Evolutionary conservation across 768 basidiomycete genomes (phyloP).

Genomic region (Phlebiopsis flavidoalba): DNA sequence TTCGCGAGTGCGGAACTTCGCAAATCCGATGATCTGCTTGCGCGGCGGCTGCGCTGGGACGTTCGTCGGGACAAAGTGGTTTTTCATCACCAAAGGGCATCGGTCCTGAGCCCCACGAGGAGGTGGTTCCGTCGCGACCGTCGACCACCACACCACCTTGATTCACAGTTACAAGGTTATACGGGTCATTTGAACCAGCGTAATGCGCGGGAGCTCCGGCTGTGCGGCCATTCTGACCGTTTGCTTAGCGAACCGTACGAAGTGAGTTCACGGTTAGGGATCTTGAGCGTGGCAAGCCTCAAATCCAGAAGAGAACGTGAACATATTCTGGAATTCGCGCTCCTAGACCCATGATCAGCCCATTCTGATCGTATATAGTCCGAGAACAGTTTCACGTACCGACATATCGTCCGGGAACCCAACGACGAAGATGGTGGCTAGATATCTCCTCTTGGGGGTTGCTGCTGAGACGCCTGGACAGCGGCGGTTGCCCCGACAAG

Average conservation of each 20-base stretch:
- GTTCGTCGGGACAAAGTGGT: constrained; percentile 26
- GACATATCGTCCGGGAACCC: constrained; percentile 99
- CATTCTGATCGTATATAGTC: neutral
- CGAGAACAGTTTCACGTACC: constrained; percentile 39
- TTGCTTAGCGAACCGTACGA: constrained; percentile 51
- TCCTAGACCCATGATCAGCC: constrained; percentile 48
- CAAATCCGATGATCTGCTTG: constrained; percentile 98
- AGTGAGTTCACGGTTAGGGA: constrained; percentile 88
- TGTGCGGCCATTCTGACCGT: constrained; percentile 15
- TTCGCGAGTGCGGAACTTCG: constrained; percentile 84
- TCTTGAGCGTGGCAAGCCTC: constrained; percentile 98
- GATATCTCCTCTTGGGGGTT: constrained; percentile 78
- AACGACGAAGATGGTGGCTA: constrained; percentile 96
- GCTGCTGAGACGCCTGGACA: constrained; percentile 21
- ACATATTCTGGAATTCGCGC: constrained; percentile 99
- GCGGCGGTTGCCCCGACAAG: constrained; percentile 5
- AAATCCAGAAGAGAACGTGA: constrained; percentile 92
- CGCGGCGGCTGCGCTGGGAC: constrained; percentile 36
- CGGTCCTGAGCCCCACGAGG: constrained; percentile 53
- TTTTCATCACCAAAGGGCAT: constrained; percentile 31
- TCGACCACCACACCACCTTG: constrained; percentile 84
- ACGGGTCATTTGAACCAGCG: constrained; percentile 68
- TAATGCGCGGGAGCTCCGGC: constrained; percentile 20
- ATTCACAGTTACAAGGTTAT: constrained; percentile 78
- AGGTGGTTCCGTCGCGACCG: constrained; percentile 62